Conservation (phyloP, 106 monocot genomes). For the Dendrobium huoshanense region DNA sequence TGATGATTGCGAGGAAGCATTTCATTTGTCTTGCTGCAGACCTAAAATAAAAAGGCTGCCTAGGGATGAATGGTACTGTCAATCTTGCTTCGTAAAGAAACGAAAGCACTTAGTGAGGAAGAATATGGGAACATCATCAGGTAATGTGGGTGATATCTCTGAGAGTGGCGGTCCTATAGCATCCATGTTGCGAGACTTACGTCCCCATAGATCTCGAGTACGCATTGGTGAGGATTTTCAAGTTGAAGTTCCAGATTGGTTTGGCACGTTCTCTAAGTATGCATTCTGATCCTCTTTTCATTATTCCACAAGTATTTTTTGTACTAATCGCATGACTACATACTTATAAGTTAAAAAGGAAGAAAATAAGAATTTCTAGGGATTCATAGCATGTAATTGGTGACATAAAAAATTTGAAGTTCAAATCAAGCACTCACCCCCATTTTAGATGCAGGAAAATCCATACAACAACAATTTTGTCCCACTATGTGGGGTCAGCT, state of each 20-base stretch:
- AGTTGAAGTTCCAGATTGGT: slow-evolving; percentile 66
- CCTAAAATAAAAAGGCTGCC: slow-evolving; percentile 32
- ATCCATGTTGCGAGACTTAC: slow-evolving; percentile 47
- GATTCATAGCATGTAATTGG: background rate
- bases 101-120: slow-evolving; percentile 26
- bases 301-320: background rate
- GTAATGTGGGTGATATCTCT: slow-evolving; percentile 7
- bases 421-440: background rate
- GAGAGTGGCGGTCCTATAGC: slow-evolving; percentile 30
- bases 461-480: background rate
- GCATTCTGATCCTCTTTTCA: slow-evolving; percentile 16
- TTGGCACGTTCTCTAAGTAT: slow-evolving; percentile 44
- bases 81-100: slow-evolving; percentile 52
- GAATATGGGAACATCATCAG: slow-evolving; percentile 14
- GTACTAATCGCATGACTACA: background rate
- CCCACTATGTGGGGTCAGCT: no score
- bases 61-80: slow-evolving; percentile 72
- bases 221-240: slow-evolving; percentile 72
- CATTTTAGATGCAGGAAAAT: background rate
- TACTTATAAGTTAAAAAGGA: background rate
- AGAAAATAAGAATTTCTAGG: background rate
- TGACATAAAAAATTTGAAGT: background rate
- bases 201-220: slow-evolving; percentile 34
- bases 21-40: slow-evolving; percentile 69
- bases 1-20: slow-evolving; percentile 81